These are phyloP conservation scores for Glarea lozoyensis DNA, from an alignment of 495 filamentous ascomycete species.

Conservation along the genomic window DNA sequence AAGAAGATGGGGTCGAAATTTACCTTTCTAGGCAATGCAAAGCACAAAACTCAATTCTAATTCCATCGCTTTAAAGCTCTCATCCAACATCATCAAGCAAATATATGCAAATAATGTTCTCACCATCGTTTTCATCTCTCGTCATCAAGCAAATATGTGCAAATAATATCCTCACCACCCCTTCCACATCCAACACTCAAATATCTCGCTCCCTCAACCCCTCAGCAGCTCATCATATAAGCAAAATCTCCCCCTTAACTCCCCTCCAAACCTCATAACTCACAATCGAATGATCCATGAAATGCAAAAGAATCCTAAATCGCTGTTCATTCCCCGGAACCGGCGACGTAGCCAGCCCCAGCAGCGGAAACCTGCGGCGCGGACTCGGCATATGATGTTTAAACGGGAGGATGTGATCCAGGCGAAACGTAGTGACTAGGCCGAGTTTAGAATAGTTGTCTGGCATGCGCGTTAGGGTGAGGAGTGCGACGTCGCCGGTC, in stretches of 20 bases:
- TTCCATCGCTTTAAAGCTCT: too few species aligned
- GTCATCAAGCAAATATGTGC: too few species aligned
- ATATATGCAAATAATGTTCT: too few species aligned
- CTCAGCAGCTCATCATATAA: not conserved
- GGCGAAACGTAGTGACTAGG: conserved; percentile 30
- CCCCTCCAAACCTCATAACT: not conserved
- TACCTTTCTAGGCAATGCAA: too few species aligned
- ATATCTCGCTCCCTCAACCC: too few species aligned
- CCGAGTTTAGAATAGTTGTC: conserved; percentile 3
- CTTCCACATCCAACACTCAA: too few species aligned
- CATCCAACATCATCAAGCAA: too few species aligned
- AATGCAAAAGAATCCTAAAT: not conserved
- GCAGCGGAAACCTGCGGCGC: conserved; percentile 22
- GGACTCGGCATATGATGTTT: conserved; percentile 13
- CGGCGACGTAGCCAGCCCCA: conserved; percentile 37
- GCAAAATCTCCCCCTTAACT: not conserved
- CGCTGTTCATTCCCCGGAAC: conserved; percentile 16
- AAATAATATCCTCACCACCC: too few species aligned
- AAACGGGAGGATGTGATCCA: conserved; percentile 48
- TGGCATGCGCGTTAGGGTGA: conserved; percentile 51
- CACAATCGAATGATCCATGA: not conserved
- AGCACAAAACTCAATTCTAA: too few species aligned
- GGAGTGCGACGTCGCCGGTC: conserved; percentile 63
- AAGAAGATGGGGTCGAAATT: too few species aligned
- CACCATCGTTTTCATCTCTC: too few species aligned